These are phyloP conservation scores for Monilinia fructicola DNA, from an alignment of 2,329 filamentous ascomycete genomes.

Conservation along the genomic window DNA sequence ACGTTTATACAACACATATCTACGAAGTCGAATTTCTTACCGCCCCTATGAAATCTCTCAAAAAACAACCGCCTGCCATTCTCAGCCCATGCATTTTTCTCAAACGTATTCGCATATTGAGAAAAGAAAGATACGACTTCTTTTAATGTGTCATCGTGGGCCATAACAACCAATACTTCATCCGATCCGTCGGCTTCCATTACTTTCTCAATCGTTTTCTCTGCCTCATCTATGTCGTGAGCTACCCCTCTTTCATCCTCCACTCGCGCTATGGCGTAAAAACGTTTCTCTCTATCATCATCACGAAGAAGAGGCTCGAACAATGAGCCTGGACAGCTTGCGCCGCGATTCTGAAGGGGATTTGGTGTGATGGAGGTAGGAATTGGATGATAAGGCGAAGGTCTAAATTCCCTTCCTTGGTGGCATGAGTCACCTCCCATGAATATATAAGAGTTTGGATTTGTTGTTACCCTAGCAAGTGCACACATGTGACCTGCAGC, in stretches of 20 bases:
- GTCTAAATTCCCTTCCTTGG: slow-evolving; percentile 45
- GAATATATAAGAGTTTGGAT: slow-evolving; percentile 42
- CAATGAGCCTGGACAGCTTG: slow-evolving; percentile 45
- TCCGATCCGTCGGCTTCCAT: slow-evolving; percentile 48
- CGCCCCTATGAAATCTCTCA: slow-evolving; percentile 50
- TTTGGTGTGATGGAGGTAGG: slow-evolving; percentile 43
- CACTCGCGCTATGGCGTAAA: slow-evolving; percentile 39
- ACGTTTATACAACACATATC: not conserved
- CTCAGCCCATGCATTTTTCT: slow-evolving; percentile 47
- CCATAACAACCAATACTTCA: slow-evolving; percentile 48
- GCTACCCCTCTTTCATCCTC: slow-evolving; percentile 26
- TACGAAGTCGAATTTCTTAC: slow-evolving; percentile 31
- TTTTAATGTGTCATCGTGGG: slow-evolving; percentile 49
- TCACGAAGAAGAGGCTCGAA: slow-evolving; percentile 44
- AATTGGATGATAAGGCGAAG: slow-evolving; percentile 45
- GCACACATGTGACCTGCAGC: slow-evolving; percentile 46
- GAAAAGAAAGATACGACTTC: slow-evolving; percentile 52
- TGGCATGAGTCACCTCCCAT: slow-evolving; percentile 48
- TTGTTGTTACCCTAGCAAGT: slow-evolving; percentile 43
- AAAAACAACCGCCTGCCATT: slow-evolving; percentile 50
- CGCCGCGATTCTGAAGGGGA: slow-evolving; percentile 39
- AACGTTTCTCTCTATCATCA: slow-evolving; percentile 37
- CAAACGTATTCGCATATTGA: slow-evolving; percentile 48
- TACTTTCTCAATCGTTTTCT: slow-evolving; percentile 47
- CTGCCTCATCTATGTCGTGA: slow-evolving; percentile 40